Evolutionary conservation across 2,329 filamentous ascomycete genomes (phyloP), one percentile per base, ranked within the genome.

Genomic region (Sporothrix brunneoviolacea): DNA sequence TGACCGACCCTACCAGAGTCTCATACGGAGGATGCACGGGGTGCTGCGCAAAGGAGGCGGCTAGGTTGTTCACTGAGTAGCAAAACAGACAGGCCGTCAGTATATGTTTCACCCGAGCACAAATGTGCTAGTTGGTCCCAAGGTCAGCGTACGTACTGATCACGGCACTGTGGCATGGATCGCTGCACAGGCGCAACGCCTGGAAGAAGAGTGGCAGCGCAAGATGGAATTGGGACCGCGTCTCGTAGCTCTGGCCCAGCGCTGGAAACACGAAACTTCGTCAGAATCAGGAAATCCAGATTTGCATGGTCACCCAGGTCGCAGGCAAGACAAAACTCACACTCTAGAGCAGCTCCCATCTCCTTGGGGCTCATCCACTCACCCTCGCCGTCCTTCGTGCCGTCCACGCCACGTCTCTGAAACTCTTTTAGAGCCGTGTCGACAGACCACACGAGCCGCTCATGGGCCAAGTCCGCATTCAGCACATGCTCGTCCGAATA

Each of bases 171-270:
- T 95, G 90, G 64, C 91, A 96, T 27, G 74, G 76, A 22, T 70
- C 69, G 19, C 68, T 80, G 75, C 64, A 84, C 40, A 93, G 68
- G 16, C 83, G 77, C 30, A 95, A 73, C 6, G 91, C 88, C 62
- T 94, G 89, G 60, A 96, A 80, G 64, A 91, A 95, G 27, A 96
- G 74, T 4, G 91, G 90, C 19, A 91, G 79, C 6, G 91, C 86
- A 2, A 96, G 81, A 58, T 91, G 87, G 61, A 89, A 84, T 59
- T 87, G 81, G 39, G 83, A 79, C 59, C 80, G 82, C 43, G 77
- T 75, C 61, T 88, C 82, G 66, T 95, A 96, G 59, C 83, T 82
- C 52, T 84, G 77, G 16, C 80, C 91, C 21, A 96, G 76, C 12
- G 87, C 84, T 79, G 62, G 50, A 42, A n/a, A n/a, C n/a, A n/a